Conservation (phyloP, 2,329 filamentous ascomycete species). For the Xylariaceae sp. region DNA sequence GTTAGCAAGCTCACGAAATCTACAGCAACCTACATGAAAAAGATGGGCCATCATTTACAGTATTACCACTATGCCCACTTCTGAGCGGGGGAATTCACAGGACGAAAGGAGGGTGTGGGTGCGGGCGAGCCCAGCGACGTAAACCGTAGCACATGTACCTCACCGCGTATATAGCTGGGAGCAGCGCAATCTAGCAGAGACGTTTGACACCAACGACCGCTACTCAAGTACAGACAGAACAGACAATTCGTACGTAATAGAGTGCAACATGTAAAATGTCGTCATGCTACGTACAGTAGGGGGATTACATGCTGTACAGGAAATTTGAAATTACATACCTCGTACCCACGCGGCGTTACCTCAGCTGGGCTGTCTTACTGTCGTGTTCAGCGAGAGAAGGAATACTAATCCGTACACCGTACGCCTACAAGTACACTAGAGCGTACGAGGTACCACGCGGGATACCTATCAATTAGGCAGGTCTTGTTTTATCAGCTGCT, state of each 20-base stretch:
- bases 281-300: not conserved
- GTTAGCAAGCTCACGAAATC: constrained; percentile 10
- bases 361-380: constrained; percentile 14
- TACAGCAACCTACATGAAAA: constrained; percentile 14
- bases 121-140: not conserved
- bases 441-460: no score
- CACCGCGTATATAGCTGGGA: no score
- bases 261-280: not conserved
- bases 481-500: no score
- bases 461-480: constrained; percentile 21
- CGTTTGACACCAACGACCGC: no score
- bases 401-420: constrained; percentile 5
- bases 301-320: not conserved
- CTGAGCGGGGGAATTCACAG: not conserved
- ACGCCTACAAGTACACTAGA: constrained; percentile 1
- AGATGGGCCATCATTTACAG: constrained; percentile 14
- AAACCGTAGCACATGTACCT: not conserved
- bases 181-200: not conserved
- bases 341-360: constrained; percentile 7
- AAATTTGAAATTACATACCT: constrained; percentile 21
- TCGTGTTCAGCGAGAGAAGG: constrained; percentile 15
- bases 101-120: not conserved
- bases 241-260: no score
- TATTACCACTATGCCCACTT: not conserved
- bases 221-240: no score